Percentiles rank a stretch among this genome's conserved stretches.
Conservation (phyloP, 2,329 filamentous ascomycete species). For the Penicillium sp. region DNA sequence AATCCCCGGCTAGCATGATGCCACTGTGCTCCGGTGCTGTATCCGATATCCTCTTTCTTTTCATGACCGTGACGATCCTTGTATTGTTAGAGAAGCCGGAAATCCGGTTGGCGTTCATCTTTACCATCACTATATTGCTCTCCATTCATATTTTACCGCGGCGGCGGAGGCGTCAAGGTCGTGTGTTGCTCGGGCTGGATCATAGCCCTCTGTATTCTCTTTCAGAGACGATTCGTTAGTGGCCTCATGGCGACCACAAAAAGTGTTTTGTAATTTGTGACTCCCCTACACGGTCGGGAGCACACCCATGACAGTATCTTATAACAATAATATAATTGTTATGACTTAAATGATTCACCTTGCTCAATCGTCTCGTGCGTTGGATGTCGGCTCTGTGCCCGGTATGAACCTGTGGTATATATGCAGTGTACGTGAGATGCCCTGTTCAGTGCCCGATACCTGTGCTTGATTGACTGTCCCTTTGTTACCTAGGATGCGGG, state of each 20-base stretch:
- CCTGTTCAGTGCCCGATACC: background rate
- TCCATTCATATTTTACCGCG: background rate
- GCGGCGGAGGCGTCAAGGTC: conserved; percentile 7
- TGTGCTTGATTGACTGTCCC: background rate
- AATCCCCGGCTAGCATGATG: conserved; percentile 8
- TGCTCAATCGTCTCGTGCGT: background rate
- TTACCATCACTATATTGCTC: background rate
- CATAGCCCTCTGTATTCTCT: conserved; percentile 17
- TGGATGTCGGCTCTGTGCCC: background rate
- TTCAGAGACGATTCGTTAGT: conserved; percentile 7
- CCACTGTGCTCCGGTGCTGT: background rate
- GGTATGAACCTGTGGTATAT: background rate
- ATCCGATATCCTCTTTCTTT: background rate
- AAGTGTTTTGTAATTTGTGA: conserved; percentile 23
- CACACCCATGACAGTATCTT: conserved; percentile 14
- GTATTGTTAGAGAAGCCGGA: conserved; percentile 16
- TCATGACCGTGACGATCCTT: conserved; percentile 22
- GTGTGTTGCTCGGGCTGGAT: conserved; percentile 7
- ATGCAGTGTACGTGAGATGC: background rate
- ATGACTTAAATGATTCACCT: conserved; percentile 19
- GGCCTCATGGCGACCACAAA: conserved; percentile 26
- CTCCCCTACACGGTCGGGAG: conserved; percentile 7
- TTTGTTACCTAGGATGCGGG: background rate
- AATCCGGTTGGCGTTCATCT: conserved; percentile 12
- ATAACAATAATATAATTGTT: conserved; percentile 25